phyloP scores from a whole-genome alignment of 441 rosid genomes.

The Melianthus villosus region DNA sequence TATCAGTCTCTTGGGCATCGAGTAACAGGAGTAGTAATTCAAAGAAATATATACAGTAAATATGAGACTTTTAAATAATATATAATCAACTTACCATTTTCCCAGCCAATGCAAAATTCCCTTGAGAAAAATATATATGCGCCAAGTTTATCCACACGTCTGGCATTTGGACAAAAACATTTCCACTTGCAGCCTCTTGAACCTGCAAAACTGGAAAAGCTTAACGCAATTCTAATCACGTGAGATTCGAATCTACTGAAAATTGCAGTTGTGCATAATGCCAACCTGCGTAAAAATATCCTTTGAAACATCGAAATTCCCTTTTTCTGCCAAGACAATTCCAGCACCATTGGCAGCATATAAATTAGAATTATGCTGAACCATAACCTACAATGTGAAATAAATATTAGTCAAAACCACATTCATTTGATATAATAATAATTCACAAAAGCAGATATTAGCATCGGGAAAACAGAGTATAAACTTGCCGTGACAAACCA shows the following conservation, averaged over 20 bases:
- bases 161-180: conserved; percentile 90
- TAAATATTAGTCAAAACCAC: too few relatives aligned
- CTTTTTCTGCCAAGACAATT: conserved; percentile 91
- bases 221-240: conserved; percentile 7
- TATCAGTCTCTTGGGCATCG: too few relatives aligned
- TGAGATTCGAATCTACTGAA: too few relatives aligned
- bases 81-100: conserved; percentile 58
- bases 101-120: conserved; percentile 85
- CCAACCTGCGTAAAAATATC: conserved; percentile 86
- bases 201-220: conserved; percentile 34
- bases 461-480: too few relatives aligned
- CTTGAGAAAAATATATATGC: conserved; percentile 94
- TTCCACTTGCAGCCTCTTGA: conserved; percentile 99
- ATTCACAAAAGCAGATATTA: too few relatives aligned
- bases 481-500: too few relatives aligned
- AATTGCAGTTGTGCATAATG: conserved; percentile 6
- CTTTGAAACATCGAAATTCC: conserved; percentile 89
- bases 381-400: conserved; percentile 59
- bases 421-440: too few relatives aligned
- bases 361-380: conserved; percentile 76
- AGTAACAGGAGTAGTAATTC: too few relatives aligned
- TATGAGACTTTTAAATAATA: too few relatives aligned
- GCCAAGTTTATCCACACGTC: conserved; percentile 99
- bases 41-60: too few relatives aligned
- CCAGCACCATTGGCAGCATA: conserved; percentile 99